phyloP scores from a whole-genome alignment of 768 basidiomycete genomes.

The Mrakia blollopis region DNA sequence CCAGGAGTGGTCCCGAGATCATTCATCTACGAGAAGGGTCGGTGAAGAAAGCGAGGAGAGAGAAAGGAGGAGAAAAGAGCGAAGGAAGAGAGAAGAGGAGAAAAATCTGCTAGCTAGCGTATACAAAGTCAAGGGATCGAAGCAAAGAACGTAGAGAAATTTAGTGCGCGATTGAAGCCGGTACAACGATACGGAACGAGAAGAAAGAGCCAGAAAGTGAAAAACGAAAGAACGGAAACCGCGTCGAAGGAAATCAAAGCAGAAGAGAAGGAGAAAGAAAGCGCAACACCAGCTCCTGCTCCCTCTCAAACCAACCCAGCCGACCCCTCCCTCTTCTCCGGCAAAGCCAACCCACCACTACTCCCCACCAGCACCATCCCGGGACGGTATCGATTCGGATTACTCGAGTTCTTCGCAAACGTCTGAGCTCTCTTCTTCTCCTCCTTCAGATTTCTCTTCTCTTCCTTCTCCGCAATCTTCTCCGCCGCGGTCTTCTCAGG shows the following conservation, averaged over 20 bases:
- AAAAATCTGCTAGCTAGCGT: no score
- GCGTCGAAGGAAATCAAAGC: not conserved
- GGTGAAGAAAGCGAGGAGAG: not conserved
- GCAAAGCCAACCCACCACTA: not conserved
- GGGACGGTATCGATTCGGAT: not conserved
- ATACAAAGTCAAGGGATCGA: no score
- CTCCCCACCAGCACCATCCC: not conserved
- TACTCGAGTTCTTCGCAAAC: not conserved
- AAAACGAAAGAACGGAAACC: no score
- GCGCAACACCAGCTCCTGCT: not conserved
- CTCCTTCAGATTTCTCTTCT: not conserved
- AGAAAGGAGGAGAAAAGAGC: not conserved
- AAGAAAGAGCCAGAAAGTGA: not conserved
- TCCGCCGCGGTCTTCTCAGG: not conserved
- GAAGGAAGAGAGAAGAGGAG: not conserved
- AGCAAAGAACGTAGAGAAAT: no score
- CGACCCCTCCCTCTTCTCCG: not conserved
- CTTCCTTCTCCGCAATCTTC: conserved; percentile 5
- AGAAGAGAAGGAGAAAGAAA: not conserved
- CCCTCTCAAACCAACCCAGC: not conserved
- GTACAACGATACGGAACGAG: not conserved
- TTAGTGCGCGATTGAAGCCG: no score
- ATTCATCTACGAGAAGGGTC: no score
- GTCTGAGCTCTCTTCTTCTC: conserved; percentile 1
- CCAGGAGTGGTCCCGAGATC: no score